Conservation (phyloP, 306 rosid species). For the Sesbania bispinosa region DNA sequence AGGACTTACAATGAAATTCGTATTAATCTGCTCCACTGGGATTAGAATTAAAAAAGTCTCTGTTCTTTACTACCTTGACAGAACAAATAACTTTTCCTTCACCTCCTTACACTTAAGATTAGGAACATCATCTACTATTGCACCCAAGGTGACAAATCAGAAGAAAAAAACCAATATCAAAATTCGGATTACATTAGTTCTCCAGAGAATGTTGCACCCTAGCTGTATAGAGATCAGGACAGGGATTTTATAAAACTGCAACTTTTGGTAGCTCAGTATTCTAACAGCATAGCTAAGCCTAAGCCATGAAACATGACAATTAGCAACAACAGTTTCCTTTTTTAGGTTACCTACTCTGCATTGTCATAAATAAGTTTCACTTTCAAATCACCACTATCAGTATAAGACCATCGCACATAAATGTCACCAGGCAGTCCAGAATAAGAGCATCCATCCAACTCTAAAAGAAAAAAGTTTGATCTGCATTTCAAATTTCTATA, state of each 20-base stretch:
- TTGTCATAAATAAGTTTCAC: constrained; percentile 13
- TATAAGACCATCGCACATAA: background rate
- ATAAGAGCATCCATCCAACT: background rate
- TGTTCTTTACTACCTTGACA: background rate
- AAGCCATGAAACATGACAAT: background rate
- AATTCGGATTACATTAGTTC: background rate
- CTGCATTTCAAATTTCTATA: background rate
- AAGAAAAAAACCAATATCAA: constrained; percentile 8
- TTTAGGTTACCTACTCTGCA: background rate
- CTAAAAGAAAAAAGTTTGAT: background rate
- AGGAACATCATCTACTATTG: background rate
- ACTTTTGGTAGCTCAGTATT: background rate
- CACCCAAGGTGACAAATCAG: background rate
- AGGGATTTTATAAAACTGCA: constrained; percentile 11
- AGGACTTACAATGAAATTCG: background rate
- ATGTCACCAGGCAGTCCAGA: constrained; percentile 4
- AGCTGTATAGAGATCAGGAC: background rate
- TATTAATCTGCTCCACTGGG: background rate
- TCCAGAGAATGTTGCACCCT: background rate
- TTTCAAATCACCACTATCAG: background rate
- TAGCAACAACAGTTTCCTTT: background rate
- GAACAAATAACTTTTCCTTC: background rate
- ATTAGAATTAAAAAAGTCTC: background rate
- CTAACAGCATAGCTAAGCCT: background rate
- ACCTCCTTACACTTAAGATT: background rate